phyloP scores from a whole-genome alignment of 805 yeast genomes.

The Metschnikowia henanensis region DNA sequence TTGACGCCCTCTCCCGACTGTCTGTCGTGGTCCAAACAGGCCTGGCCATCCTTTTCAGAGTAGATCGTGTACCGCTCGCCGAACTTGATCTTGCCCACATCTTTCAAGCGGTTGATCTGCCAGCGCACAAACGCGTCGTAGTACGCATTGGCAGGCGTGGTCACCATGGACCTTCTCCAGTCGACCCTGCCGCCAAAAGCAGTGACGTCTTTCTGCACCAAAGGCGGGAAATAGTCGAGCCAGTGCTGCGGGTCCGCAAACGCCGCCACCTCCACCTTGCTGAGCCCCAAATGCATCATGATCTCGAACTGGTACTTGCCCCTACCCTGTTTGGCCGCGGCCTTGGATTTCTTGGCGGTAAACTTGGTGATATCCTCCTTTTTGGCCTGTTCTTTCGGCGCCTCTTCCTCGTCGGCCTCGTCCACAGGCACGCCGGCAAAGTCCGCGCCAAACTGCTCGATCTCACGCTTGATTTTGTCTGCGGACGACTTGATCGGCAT shows the following conservation, averaged over 20 bases:
- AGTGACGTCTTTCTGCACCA: constrained; percentile 77
- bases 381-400: constrained; percentile 33
- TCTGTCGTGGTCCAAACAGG: constrained; percentile 99
- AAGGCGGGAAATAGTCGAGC: constrained; percentile 90
- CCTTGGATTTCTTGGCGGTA: constrained; percentile 90
- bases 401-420: constrained; percentile 46
- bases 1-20: constrained; percentile 94
- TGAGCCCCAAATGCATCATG: constrained; percentile 91
- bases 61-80: constrained; percentile 98
- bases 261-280: constrained; percentile 76
- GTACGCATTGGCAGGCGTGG: constrained; percentile 94
- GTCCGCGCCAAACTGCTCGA: constrained; percentile 85
- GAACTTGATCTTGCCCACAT: constrained; percentile 87
- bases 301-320: constrained; percentile 95
- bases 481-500: constrained; percentile 97
- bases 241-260: constrained; percentile 93
- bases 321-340: constrained; percentile 90
- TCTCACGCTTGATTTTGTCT: constrained; percentile 90
- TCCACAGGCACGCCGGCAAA: constrained; percentile 68
- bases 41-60: constrained; percentile 98
- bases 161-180: constrained; percentile 96
- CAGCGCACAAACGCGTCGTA: constrained; percentile 89
- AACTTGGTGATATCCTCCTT: constrained; percentile 87
- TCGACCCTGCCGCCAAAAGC: constrained; percentile 91
- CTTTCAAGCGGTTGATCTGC: constrained; percentile 91